Evolutionary conservation across 1,139 yeast genomes (phyloP).

Genomic region (Protomyces lactucae-debilis): DNA sequence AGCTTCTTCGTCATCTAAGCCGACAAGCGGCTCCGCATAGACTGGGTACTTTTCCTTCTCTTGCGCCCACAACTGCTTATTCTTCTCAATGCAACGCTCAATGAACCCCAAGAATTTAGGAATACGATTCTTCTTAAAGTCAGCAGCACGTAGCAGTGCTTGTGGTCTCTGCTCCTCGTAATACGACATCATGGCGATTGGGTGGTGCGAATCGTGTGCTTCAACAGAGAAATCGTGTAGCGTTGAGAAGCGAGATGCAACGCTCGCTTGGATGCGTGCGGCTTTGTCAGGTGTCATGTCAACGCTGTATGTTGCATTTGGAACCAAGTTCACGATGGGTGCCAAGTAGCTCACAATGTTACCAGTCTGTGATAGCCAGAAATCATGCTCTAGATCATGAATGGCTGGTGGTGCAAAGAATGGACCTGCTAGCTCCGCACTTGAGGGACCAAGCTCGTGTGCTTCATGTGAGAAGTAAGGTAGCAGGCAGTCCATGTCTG

Average conservation of each 20-base stretch:
- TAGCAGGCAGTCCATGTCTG: neutral
- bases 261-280: conserved; percentile 1
- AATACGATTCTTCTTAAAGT: conserved; percentile 2
- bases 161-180: conserved; percentile 19
- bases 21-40: neutral
- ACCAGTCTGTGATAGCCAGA: conserved; percentile 15
- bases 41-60: neutral
- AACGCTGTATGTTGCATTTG: neutral
- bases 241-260: neutral
- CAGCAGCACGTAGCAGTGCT: conserved; percentile 10
- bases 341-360: conserved; percentile 14
- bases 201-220: conserved; percentile 22
- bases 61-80: neutral
- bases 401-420: conserved; percentile 20
- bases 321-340: conserved; percentile 13
- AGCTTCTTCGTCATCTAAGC: neutral
- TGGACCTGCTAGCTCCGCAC: neutral
- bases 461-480: neutral
- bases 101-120: conserved; percentile 16
- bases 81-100: conserved; percentile 10
- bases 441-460: conserved; percentile 1
- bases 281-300: neutral
- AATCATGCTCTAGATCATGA: conserved; percentile 1
- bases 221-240: conserved; percentile 16
- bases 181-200: conserved; percentile 10